phyloP scores from a whole-genome alignment of 495 filamentous ascomycete species.

The Talaromyces wortmannii region DNA sequence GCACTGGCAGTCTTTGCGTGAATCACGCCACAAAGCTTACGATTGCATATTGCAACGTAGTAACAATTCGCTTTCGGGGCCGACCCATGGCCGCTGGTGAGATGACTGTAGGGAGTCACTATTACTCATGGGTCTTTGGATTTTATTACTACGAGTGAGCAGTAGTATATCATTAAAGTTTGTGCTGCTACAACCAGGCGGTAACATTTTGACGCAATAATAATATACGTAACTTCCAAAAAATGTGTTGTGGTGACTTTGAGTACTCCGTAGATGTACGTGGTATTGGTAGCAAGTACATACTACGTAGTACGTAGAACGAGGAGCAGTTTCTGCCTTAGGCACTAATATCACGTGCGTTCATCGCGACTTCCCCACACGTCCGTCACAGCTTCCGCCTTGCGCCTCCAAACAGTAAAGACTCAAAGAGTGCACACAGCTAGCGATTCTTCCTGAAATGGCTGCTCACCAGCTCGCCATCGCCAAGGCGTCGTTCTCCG shows the following conservation, averaged over 20 bases:
- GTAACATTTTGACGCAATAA: too few relatives aligned
- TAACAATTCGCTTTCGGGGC: not conserved
- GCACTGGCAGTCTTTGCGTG: not conserved
- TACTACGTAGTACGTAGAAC: too few relatives aligned
- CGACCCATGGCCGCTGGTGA: not conserved
- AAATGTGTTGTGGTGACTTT: too few relatives aligned
- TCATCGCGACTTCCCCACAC: not conserved
- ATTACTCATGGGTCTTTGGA: too few relatives aligned
- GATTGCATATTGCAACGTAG: not conserved
- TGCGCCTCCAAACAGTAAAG: not conserved
- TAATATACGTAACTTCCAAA: too few relatives aligned
- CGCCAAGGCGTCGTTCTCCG: slow-evolving; percentile 74
- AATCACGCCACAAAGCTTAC: not conserved
- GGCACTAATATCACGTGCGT: not conserved
- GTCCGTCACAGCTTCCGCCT: not conserved
- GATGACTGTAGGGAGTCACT: not conserved
- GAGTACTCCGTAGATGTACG: too few relatives aligned
- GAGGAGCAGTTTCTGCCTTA: not conserved
- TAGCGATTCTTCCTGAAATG: slow-evolving; percentile 32
- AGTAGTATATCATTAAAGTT: too few relatives aligned
- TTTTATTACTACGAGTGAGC: too few relatives aligned
- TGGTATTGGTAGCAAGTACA: too few relatives aligned
- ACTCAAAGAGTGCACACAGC: not conserved
- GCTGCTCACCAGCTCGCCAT: slow-evolving; percentile 70
- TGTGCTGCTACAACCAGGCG: too few relatives aligned